Evolutionary conservation across 352 stramenopile species (phyloP).

Genomic region (Albugo candida): DNA sequence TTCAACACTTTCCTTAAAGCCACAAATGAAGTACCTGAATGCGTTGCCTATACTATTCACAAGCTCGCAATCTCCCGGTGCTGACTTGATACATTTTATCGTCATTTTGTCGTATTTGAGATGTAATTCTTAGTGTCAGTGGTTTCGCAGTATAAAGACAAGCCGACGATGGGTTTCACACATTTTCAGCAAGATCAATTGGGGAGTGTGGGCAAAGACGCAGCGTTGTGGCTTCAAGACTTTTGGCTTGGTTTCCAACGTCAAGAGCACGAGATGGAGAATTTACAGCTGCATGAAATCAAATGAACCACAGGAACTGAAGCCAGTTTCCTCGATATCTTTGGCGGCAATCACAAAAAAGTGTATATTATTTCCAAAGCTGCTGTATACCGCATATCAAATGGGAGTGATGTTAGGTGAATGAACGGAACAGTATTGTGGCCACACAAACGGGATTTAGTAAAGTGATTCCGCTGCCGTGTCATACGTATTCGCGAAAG

Average conservation of each 20-base stretch:
- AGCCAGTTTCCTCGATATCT: conserved; percentile 96
- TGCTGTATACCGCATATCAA: too few species aligned
- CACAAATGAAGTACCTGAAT: too few species aligned
- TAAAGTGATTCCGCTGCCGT: conserved; percentile 91
- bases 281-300: conserved; percentile 91
- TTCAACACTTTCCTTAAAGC: too few species aligned
- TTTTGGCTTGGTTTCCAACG: conserved; percentile 92
- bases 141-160: conserved; percentile 87
- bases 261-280: conserved; percentile 89
- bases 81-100: conserved; percentile 7
- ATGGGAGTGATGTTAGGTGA: too few species aligned
- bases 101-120: neutral
- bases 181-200: conserved; percentile 98
- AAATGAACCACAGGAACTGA: conserved; percentile 98
- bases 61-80: too few species aligned
- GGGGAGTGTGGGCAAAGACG: conserved; percentile 95
- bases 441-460: conserved; percentile 96
- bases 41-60: too few species aligned
- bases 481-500: conserved; percentile 98
- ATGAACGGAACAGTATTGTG: conserved; percentile 90
- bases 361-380: neutral
- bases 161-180: conserved; percentile 97
- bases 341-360: conserved; percentile 97
- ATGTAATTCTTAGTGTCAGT: neutral
- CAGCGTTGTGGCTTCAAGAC: conserved; percentile 96